These are phyloP conservation scores for Cercospora sp. DNA, from an alignment of 2,329 filamentous ascomycete genomes.

Conservation along the genomic window DNA sequence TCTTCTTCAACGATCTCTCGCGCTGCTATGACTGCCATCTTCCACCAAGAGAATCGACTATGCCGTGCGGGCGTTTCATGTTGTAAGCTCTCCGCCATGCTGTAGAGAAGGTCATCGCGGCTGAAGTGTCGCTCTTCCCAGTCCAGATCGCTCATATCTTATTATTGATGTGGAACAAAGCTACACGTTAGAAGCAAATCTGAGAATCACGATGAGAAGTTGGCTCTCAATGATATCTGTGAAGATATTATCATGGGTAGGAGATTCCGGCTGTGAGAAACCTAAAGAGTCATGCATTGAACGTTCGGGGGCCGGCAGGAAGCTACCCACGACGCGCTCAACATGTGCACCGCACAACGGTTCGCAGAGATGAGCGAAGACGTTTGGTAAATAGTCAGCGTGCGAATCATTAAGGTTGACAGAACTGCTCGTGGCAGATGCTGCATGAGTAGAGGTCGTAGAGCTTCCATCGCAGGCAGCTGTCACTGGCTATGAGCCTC, in stretches of 20 bases:
- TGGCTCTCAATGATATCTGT: neutral
- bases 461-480: neutral
- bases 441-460: neutral
- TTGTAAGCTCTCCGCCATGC: neutral
- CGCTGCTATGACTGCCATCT: neutral
- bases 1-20: neutral
- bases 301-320: neutral
- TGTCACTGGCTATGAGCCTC: neutral
- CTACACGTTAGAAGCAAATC: neutral
- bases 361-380: neutral
- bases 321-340: neutral
- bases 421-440: neutral
- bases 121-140: slow-evolving; percentile 1
- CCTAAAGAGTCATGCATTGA: neutral
- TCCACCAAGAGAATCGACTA: slow-evolving; percentile 10
- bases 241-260: neutral
- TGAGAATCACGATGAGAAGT: neutral
- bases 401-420: neutral
- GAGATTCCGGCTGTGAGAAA: neutral
- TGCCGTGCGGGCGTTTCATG: neutral
- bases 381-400: neutral
- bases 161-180: neutral
- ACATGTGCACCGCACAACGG: neutral
- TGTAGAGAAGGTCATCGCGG: neutral
- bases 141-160: slow-evolving; percentile 7